These are phyloP conservation scores for Coemansia sp. DNA, from an alignment of 371 early-diverging fungal species.

Conservation along the genomic window DNA sequence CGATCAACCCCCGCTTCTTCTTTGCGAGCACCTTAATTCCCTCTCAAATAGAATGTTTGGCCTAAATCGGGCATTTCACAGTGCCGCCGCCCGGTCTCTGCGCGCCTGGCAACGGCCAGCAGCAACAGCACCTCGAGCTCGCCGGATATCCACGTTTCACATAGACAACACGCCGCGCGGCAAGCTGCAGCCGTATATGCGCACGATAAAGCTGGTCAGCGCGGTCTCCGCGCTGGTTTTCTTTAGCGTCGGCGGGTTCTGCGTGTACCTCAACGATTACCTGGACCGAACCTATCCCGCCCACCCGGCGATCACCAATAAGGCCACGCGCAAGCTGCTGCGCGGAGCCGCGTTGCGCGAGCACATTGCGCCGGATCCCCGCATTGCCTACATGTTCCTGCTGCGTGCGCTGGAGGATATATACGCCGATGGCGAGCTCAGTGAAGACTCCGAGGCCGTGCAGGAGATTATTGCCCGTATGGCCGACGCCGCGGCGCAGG, in stretches of 20 bases:
- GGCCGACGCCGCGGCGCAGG: conserved; percentile 28
- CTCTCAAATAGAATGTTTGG: no score
- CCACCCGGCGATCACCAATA: conserved; percentile 4
- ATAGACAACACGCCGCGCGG: conserved; percentile 38
- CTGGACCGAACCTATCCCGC: conserved; percentile 24
- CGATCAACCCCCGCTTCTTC: no score
- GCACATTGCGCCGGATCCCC: conserved; percentile 40
- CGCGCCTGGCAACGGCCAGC: neutral
- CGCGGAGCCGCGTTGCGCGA: conserved; percentile 42
- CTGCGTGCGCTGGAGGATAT: conserved; percentile 39
- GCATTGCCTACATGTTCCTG: conserved; percentile 39
- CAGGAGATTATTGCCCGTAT: conserved; percentile 39
- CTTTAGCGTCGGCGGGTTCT: conserved; percentile 22
- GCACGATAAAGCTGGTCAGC: conserved; percentile 28
- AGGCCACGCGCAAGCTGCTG: conserved; percentile 28
- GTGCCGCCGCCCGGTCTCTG: neutral
- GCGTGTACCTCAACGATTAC: conserved; percentile 15
- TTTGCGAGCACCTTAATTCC: no score
- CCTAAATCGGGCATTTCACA: no score
- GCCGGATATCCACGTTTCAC: conserved; percentile 33
- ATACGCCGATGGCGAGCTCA: conserved; percentile 24
- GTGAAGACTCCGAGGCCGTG: conserved; percentile 19
- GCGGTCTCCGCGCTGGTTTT: conserved; percentile 17
- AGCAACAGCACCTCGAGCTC: no score
- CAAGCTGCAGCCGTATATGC: conserved; percentile 32